phyloP scores from a whole-genome alignment of 768 basidiomycete genomes.

The Tylopilus subfusipes region DNA sequence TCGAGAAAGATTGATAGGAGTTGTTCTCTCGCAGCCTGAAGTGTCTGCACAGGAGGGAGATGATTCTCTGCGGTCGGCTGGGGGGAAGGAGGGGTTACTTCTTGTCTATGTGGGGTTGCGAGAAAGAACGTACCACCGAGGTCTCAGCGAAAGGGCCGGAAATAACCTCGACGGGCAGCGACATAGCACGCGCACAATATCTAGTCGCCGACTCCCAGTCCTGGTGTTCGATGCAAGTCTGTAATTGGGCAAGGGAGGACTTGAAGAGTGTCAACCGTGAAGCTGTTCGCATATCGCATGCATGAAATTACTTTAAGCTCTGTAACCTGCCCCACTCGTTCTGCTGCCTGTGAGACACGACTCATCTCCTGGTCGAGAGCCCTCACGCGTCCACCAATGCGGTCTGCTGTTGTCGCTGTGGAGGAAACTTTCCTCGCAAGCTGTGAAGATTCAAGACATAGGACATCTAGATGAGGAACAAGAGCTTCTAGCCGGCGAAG shows the following conservation, averaged over 20 bases:
- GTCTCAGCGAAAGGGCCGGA: constrained; percentile 82
- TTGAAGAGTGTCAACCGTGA: constrained; percentile 35
- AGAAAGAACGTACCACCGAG: constrained; percentile 65
- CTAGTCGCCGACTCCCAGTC: constrained; percentile 97
- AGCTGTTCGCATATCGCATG: constrained; percentile 20
- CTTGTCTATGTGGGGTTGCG: not conserved
- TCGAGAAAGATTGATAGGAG: constrained; percentile 73
- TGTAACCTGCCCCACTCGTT: constrained; percentile 88
- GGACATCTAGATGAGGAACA: constrained; percentile 57
- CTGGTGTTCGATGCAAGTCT: constrained; percentile 63
- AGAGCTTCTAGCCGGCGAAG: constrained; percentile 60
- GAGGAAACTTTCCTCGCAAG: constrained; percentile 57
- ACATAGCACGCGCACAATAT: constrained; percentile 88
- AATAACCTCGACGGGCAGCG: constrained; percentile 72
- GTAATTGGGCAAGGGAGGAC: constrained; percentile 59
- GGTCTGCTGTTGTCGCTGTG: constrained; percentile 78
- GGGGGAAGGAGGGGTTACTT: not conserved
- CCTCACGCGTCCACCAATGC: constrained; percentile 89
- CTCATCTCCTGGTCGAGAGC: constrained; percentile 92
- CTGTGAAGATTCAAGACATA: constrained; percentile 53
- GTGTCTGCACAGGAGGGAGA: constrained; percentile 78
- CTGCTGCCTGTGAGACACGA: constrained; percentile 83
- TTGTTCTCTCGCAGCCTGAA: constrained; percentile 68
- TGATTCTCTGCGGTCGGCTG: constrained; percentile 91
- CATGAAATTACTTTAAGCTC: constrained; percentile 75